Conservation (phyloP, 1,139 yeast species). For the Zygosaccharomyces pseudobailii region DNA sequence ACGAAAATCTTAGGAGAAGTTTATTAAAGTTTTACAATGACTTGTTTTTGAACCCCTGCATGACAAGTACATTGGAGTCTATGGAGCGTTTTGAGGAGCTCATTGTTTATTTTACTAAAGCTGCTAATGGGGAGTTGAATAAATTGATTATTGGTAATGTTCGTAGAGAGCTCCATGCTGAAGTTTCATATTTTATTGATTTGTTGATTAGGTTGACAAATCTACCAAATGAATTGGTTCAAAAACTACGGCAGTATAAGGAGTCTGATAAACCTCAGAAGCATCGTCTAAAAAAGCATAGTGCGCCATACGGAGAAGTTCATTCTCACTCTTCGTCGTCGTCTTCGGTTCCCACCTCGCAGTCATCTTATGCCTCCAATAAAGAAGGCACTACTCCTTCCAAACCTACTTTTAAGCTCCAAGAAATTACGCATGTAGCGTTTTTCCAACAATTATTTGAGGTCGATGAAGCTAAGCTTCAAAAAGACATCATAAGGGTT, state of each 20-base stretch:
- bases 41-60: slow-evolving; percentile 47
- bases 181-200: slow-evolving; percentile 54
- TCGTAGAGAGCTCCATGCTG: slow-evolving; percentile 47
- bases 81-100: slow-evolving; percentile 56
- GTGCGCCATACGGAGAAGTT: slow-evolving; percentile 6
- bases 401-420: slow-evolving; percentile 45
- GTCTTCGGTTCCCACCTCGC: background rate
- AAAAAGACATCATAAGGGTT: slow-evolving; percentile 44
- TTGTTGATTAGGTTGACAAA: slow-evolving; percentile 47
- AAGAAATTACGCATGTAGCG: slow-evolving; percentile 46
- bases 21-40: slow-evolving; percentile 61
- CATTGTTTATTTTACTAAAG: slow-evolving; percentile 59
- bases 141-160: slow-evolving; percentile 46
- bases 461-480: slow-evolving; percentile 41
- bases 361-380: background rate
- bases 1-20: slow-evolving; percentile 40
- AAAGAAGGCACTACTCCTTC: background rate
- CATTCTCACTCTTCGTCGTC: background rate
- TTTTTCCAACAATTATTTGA: slow-evolving; percentile 42
- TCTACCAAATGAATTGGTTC: slow-evolving; percentile 40
- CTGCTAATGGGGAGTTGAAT: slow-evolving; percentile 59
- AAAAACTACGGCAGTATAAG: slow-evolving; percentile 44
- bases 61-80: slow-evolving; percentile 27
- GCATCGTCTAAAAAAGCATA: slow-evolving; percentile 28
- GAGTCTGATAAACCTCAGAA: slow-evolving; percentile 36